Conservation (phyloP, 1,139 yeast species). For the Scheffersomyces cryptocercus region DNA sequence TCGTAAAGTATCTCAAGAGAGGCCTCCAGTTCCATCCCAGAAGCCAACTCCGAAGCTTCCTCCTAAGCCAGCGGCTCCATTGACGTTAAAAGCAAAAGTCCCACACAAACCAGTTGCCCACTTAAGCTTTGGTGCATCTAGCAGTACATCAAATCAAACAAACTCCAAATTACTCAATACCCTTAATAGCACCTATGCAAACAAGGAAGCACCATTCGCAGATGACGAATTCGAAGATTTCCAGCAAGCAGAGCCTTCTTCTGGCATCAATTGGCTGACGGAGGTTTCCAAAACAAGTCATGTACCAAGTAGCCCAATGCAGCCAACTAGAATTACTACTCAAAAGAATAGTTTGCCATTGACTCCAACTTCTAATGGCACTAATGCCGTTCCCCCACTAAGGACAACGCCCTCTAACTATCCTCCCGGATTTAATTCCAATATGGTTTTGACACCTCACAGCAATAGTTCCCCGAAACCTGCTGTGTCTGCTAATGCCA, state of each 20-base stretch:
- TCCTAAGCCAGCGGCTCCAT: constrained; percentile 5
- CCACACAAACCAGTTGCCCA: constrained; percentile 9
- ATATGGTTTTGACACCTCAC: constrained; percentile 15
- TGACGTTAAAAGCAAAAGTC: constrained; percentile 11
- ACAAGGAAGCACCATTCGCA: constrained; percentile 11
- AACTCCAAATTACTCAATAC: constrained; percentile 20
- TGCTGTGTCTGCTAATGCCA: neutral
- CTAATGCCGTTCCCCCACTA: constrained; percentile 2
- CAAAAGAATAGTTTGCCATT: constrained; percentile 1
- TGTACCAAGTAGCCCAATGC: constrained; percentile 4
- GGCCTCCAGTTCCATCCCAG: neutral
- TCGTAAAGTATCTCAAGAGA: neutral
- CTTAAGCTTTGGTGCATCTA: constrained; percentile 28
- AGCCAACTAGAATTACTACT: constrained; percentile 3
- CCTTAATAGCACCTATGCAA: constrained; percentile 19
- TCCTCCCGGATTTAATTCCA: constrained; percentile 34
- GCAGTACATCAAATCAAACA: constrained; percentile 6
- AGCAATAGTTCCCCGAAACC: constrained; percentile 2
- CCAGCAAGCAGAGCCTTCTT: constrained; percentile 22
- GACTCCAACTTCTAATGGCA: neutral
- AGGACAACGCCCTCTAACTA: constrained; percentile 6
- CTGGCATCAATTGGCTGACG: constrained; percentile 20
- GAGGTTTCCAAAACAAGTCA: constrained; percentile 11
- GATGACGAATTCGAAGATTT: constrained; percentile 36
- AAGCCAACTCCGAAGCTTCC: constrained; percentile 1